Conservation (phyloP, 108 stramenopile genomes). For the Nannochloropsis gaditana region DNA sequence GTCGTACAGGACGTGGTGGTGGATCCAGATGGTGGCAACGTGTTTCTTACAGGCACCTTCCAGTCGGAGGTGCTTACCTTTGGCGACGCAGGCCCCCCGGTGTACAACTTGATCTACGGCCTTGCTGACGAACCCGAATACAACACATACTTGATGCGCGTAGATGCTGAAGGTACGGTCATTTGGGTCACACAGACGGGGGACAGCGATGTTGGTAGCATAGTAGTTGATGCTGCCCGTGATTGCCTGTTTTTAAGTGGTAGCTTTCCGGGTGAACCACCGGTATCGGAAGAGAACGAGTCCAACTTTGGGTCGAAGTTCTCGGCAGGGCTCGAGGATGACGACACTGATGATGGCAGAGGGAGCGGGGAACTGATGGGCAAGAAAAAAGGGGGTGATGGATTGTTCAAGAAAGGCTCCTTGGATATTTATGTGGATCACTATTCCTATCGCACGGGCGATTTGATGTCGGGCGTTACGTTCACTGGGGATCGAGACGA, state of each 20-base stretch:
- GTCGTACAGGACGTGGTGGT: not conserved
- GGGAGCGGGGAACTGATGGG: not conserved
- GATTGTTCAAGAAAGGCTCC: not conserved
- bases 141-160: not conserved
- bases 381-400: not conserved
- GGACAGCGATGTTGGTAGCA: not conserved
- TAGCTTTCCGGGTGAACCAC: not conserved
- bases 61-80: not conserved
- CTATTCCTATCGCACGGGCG: not conserved
- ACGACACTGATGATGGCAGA: not conserved
- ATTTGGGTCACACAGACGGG: not conserved
- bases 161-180: not conserved
- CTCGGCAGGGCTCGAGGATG: not conserved
- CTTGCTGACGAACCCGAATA: not conserved
- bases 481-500: not conserved
- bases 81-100: not conserved
- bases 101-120: not conserved
- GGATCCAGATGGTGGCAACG: not conserved
- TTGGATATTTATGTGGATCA: not conserved
- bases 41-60: not conserved
- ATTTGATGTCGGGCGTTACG: not conserved
- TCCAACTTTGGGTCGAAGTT: not conserved
- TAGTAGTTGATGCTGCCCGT: not conserved
- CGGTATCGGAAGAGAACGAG: not conserved
- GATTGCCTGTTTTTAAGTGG: not conserved